These are phyloP conservation scores for Cicer pinnatifidum DNA, from an alignment of 306 rosid species.

Conservation along the genomic window DNA sequence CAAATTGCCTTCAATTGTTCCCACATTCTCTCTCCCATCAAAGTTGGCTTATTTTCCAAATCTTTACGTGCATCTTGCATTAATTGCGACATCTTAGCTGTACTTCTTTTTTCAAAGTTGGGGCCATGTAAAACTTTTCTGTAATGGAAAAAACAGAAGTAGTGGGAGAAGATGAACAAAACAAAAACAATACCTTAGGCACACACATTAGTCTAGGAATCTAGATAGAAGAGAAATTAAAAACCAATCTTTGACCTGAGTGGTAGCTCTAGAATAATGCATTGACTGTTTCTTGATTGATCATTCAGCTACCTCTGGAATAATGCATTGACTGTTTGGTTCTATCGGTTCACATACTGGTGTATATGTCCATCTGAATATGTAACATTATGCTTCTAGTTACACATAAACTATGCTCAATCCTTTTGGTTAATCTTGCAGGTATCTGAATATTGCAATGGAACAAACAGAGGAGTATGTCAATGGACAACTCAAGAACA, in stretches of 20 bases:
- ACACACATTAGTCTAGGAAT: too few species aligned
- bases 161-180: too few species aligned
- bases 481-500: conserved; percentile 90
- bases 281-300: neutral
- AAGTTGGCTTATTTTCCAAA: too few species aligned
- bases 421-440: conserved; percentile 45
- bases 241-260: neutral
- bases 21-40: too few species aligned
- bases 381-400: conserved; percentile 28
- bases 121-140: too few species aligned
- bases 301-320: neutral
- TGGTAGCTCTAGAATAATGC: neutral
- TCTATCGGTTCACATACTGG: conserved; percentile 9
- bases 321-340: neutral
- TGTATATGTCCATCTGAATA: conserved; percentile 4
- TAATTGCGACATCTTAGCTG: too few species aligned
- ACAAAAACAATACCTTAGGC: too few species aligned
- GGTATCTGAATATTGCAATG: conserved; percentile 99
- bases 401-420: conserved; percentile 8
- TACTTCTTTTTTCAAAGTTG: too few species aligned
- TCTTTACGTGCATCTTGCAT: too few species aligned
- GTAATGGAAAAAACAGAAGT: too few species aligned
- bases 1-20: too few species aligned
- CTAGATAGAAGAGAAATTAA: too few species aligned
- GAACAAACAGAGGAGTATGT: conserved; percentile 98